Evolutionary conservation across 2,329 filamentous ascomycete species (phyloP).

Genomic region (Fusarium annulatum): DNA sequence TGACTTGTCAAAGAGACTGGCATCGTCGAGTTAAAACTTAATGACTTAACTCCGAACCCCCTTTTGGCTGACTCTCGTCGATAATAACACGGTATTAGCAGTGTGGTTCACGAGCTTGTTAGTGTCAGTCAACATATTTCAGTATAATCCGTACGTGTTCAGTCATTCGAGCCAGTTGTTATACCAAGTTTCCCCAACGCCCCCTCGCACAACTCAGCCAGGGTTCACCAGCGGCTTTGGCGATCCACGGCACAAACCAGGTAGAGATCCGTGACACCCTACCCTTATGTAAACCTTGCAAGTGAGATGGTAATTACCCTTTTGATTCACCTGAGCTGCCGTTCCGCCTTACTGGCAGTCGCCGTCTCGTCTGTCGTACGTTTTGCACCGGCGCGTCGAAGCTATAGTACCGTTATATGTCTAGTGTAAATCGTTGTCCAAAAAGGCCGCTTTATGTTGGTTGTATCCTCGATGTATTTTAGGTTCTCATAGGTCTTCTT

Average conservation of each 20-base stretch:
- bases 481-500: background rate
- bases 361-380: background rate
- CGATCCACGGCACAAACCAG: conserved; percentile 34
- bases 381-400: background rate
- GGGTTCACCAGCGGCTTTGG: conserved; percentile 22
- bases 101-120: background rate
- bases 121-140: background rate
- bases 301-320: conserved; percentile 1
- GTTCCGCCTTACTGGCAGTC: background rate
- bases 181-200: conserved; percentile 2
- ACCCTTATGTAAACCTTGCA: conserved; percentile 16
- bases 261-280: conserved; percentile 41
- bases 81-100: background rate
- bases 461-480: background rate
- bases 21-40: background rate
- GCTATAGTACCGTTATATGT: background rate
- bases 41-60: background rate
- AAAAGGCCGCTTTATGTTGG: background rate
- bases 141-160: background rate
- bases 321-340: conserved; percentile 12
- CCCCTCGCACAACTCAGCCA: conserved; percentile 20
- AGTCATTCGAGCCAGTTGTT: background rate
- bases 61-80: background rate
- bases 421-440: background rate
- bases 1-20: background rate